A percentile compares a stretch with the other conserved stretches of the same genome.
phyloP scores from a whole-genome alignment of 1,139 yeast species.

The Magnusiomyces sp. region DNA sequence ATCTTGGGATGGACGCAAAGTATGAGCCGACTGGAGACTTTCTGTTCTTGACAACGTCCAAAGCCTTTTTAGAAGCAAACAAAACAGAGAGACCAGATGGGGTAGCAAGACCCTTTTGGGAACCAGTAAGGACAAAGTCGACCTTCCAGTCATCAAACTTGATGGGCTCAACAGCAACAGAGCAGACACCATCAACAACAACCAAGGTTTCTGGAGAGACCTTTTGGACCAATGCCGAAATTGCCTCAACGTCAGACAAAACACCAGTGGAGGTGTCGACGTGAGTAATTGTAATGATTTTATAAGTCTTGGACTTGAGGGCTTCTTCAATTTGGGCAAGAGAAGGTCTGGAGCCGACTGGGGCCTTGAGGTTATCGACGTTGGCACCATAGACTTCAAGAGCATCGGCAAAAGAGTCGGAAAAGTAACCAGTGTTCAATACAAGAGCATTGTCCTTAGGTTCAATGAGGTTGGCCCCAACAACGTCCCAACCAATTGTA shows the following conservation, averaged over 20 bases:
- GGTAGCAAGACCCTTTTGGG: constrained; percentile 92
- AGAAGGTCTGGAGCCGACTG: constrained; percentile 69
- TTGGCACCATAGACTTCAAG: constrained; percentile 66
- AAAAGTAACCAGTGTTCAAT: constrained; percentile 86
- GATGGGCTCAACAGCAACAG: constrained; percentile 80
- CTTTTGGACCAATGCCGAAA: constrained; percentile 52
- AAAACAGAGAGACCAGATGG: constrained; percentile 87
- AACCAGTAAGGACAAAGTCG: constrained; percentile 82
- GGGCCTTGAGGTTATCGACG: constrained; percentile 49
- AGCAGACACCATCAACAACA: constrained; percentile 90
- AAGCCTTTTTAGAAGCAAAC: constrained; percentile 68
- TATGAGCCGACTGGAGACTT: constrained; percentile 52
- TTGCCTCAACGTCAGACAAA: constrained; percentile 58
- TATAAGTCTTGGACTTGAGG: constrained; percentile 45
- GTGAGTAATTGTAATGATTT: constrained; percentile 78
- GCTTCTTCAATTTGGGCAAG: constrained; percentile 49
- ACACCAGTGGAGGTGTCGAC: constrained; percentile 97
- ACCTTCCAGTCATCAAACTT: constrained; percentile 86
- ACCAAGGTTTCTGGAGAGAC: constrained; percentile 73
- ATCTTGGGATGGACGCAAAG: constrained; percentile 71
- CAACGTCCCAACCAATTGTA: constrained; percentile 91
- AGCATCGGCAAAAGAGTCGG: constrained; percentile 79
- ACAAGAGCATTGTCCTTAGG: constrained; percentile 61
- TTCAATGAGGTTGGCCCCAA: constrained; percentile 64
- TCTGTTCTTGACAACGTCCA: constrained; percentile 44